Evolutionary conservation across 108 stramenopile genomes (phyloP), one percentile per base, ranked within the genome.

Genomic region (Cyclostephanos invisitatus): DNA sequence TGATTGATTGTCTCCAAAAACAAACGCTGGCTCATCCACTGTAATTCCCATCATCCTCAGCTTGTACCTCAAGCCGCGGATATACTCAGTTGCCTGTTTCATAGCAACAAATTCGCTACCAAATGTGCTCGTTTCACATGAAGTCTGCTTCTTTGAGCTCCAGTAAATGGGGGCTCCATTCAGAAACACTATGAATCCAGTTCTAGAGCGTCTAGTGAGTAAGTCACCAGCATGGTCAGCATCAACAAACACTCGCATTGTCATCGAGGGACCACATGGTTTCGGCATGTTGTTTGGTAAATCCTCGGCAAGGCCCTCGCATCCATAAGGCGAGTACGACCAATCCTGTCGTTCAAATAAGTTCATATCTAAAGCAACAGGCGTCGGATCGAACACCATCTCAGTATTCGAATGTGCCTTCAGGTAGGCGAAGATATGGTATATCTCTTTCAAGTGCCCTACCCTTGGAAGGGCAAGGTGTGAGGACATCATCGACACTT

Each of bases 51-150:
- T 83, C 57, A 84, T 86, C 5, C 83, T 55, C 22, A 85, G 58
- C 67, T 86, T 88, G 65, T 85, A 88, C 59, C 85, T 42, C 14
- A 88, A 11, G 14, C 84, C 86, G 49, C 75, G 7, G 27, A 84
- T 22, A 24, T 53, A 81, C 56, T 87, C 86, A 42, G 28, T 54
- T 27, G 72, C 70, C 51, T 53, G 54, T 60, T 75, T 85, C 80
- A 85, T 84, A 22, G 84, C 89, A 11, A 77, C 48, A 49, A 86
- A 83, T 62, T 89, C 84, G 9, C 53, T 27, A 21, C 76, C 72
- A 59, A 73, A 85, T 85, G 7, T 84, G 57, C 69, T 86, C 84
- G 72, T 86, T 86, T 62, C 85, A 49, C 22, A 89, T 80, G 85
- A 57, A 72, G 42, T 84, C 32, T 32, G 80, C 42, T 73, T 77